Evolutionary conservation across 2,329 filamentous ascomycete genomes (phyloP), one percentile per base, ranked within the genome.

Genomic region (Ophiocordyceps robertsii): DNA sequence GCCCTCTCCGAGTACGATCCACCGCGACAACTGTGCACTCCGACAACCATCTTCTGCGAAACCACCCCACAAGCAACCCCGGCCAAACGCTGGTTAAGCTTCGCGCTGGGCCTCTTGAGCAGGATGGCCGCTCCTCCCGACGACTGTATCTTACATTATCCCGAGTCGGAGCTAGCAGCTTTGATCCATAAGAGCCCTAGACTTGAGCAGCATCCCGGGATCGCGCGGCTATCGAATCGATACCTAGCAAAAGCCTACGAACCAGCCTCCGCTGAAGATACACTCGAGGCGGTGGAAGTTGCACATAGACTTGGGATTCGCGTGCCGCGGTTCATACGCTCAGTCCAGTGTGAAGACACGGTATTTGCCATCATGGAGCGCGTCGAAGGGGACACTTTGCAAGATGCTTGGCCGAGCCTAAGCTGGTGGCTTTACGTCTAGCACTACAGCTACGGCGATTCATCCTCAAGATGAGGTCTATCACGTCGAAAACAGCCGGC

Each of bases 221-320:
- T 30, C 29, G 29, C 29, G 13, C 29, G 29, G 29, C 29, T 30
- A 30, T 30, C 29, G 29, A 30, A 30, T 30, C 29, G 29, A 30
- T 48, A 48, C 44, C 21, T 48, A 11, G 42, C 46, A 35, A 48
- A 48, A 40, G 40, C 37, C 38, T 48, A 46, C 40, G 33, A 32
- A 43, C 21, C 39, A 43, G 33, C 29, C 29, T 30, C 29, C 29
- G 33, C 43, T 12, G 33, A 44, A 33, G 44, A 46, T 44, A 38
- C 44, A 29, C 12, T 40, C 29, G 39, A 30, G 35, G 29, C 46
- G n/a, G 37, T 43, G 38, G 33, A 43, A 33, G 38, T 44, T 14
- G 46, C 46, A 39, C 36, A 39, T 40, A 29, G 33, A 30, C 46
- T 48, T 33, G 40, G 44, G 4, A 43, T 48, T 31, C 37, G 14